Percentiles rank a stretch among this genome's conserved stretches.
Conservation (phyloP, 495 filamentous ascomycete genomes). For the Margaritispora aquatica region DNA sequence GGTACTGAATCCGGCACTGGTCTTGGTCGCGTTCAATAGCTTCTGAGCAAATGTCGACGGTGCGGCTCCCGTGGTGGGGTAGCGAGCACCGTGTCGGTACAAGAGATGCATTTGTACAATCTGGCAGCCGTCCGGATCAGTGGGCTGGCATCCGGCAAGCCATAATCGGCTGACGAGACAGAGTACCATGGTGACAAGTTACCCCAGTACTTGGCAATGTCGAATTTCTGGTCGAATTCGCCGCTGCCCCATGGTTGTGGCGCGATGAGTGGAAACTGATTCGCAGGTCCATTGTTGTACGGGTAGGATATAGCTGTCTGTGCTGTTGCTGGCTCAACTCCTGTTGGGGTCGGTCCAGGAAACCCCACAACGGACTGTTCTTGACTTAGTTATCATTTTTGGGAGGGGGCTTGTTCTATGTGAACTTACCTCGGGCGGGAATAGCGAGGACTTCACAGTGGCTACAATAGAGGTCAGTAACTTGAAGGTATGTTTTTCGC, state of each 20-base stretch:
- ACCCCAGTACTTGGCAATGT: conserved; percentile 3
- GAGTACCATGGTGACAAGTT: conserved; percentile 4
- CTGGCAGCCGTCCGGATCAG: not conserved
- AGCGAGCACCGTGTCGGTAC: conserved; percentile 3
- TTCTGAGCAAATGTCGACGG: not conserved
- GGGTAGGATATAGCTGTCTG: not conserved
- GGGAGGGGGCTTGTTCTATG: too few species aligned
- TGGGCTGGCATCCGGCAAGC: not conserved
- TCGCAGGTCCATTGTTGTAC: conserved; percentile 2
- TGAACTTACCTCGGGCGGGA: conserved; percentile 4
- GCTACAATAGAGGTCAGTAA: not conserved
- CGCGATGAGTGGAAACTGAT: conserved; percentile 1
- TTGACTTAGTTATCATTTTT: too few species aligned
- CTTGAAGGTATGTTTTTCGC: not conserved
- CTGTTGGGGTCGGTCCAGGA: not conserved
- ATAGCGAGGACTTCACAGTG: not conserved
- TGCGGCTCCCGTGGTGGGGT: not conserved
- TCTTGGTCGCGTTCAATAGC: not conserved
- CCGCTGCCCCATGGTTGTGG: conserved; percentile 1
- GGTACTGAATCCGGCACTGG: not conserved
- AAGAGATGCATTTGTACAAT: conserved; percentile 5
- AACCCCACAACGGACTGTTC: conserved; percentile 3
- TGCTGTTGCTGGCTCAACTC: not conserved
- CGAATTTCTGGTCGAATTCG: conserved; percentile 4
- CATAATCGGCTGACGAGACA: conserved; percentile 2